Evolutionary conservation across 208 protist species (phyloP).

Genomic region (Balamuthia mandrillaris): DNA sequence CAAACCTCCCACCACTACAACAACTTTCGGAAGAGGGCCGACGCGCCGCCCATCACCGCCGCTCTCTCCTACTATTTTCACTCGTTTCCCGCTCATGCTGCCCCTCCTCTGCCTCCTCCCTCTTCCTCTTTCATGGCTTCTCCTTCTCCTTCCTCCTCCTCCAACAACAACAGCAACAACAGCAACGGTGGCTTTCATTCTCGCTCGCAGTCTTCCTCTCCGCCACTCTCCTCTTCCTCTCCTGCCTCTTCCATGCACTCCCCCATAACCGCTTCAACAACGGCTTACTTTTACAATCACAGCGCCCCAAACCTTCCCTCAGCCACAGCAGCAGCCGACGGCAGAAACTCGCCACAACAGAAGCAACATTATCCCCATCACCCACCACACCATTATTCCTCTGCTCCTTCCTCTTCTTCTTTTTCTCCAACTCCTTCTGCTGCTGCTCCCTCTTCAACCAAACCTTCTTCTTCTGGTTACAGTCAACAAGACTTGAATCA

Average conservation of each 20-base stretch:
- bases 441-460: not conserved
- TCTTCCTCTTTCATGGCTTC: too few relatives aligned
- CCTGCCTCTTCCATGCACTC: not conserved
- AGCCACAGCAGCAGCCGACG: not conserved
- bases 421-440: not conserved
- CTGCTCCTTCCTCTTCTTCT: not conserved
- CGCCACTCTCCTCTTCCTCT: not conserved
- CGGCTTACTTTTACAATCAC: not conserved
- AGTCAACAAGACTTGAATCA: too few relatives aligned
- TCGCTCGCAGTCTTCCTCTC: not conserved
- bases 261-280: not conserved
- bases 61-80: not conserved
- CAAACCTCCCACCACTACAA: conserved; percentile 29
- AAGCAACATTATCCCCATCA: too few relatives aligned
- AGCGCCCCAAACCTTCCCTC: not conserved
- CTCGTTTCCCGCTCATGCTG: not conserved
- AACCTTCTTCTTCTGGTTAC: not conserved
- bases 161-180: too few relatives aligned
- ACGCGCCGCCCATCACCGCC: not conserved
- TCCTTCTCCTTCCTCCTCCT: too few relatives aligned
- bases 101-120: not conserved
- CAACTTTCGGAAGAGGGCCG: not conserved
- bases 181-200: not conserved
- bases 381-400: too few relatives aligned
- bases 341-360: not conserved